Percentiles rank a stretch among this genome's conserved stretches.
phyloP scores from a whole-genome alignment of 768 basidiomycete species.

The Trametes gibbosa region DNA sequence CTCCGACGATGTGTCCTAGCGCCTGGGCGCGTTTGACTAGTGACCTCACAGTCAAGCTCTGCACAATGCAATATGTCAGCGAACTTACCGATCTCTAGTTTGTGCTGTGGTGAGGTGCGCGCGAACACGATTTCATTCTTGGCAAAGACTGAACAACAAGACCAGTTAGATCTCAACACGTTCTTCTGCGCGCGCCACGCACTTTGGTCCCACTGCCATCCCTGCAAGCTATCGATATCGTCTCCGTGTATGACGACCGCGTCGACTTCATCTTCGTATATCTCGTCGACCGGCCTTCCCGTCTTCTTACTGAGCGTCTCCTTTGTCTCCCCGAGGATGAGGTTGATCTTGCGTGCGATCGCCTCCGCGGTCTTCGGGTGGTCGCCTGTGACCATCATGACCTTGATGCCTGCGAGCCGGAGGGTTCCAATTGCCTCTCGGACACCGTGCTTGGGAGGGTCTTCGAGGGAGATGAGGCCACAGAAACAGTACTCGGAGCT shows the following conservation, averaged over 20 bases:
- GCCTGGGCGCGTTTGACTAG: constrained; percentile 70
- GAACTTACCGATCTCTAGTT: constrained; percentile 61
- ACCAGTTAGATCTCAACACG: too few relatives aligned
- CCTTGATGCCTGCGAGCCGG: constrained; percentile 68
- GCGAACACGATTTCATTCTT: constrained; percentile 73
- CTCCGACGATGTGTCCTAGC: constrained; percentile 68
- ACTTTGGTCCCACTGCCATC: constrained; percentile 78
- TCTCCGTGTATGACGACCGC: constrained; percentile 71
- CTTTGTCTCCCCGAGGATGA: constrained; percentile 64
- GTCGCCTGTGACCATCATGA: constrained; percentile 77
- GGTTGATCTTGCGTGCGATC: constrained; percentile 69
- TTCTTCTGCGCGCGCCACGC: background rate
- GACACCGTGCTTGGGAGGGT: constrained; percentile 70
- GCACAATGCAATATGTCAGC: background rate
- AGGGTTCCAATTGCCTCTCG: constrained; percentile 71
- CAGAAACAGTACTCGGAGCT: constrained; percentile 58
- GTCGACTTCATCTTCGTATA: constrained; percentile 66
- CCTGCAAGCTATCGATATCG: constrained; percentile 61
- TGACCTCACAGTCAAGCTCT: too few relatives aligned
- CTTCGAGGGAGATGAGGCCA: constrained; percentile 64
- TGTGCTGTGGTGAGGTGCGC: constrained; percentile 69
- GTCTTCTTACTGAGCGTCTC: constrained; percentile 59
- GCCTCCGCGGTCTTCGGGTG: constrained; percentile 75
- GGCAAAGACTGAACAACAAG: constrained; percentile 48
- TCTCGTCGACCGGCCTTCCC: constrained; percentile 49